phyloP scores from a whole-genome alignment of 306 rosid genomes.

The Fragaria vesca region DNA sequence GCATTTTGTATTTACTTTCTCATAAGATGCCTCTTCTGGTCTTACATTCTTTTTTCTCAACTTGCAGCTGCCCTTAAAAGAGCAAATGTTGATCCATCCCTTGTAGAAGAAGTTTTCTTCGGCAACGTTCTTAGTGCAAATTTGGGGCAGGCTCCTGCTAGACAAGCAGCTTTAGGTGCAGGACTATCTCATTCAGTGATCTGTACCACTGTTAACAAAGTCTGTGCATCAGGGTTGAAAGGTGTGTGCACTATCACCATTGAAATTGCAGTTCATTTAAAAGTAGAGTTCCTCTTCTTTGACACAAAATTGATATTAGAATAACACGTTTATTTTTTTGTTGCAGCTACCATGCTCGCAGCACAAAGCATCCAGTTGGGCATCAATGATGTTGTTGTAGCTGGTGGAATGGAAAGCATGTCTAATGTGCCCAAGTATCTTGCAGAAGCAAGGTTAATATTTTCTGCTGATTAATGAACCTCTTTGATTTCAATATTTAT shows the following conservation, averaged over 20 bases:
- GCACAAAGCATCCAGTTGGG: conserved; percentile 98
- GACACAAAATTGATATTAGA: neutral
- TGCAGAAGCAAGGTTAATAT: conserved; percentile 88
- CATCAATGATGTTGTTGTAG: conserved; percentile 84
- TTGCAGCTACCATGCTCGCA: conserved; percentile 92
- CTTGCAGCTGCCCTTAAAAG: conserved; percentile 86
- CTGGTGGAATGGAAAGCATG: conserved; percentile 99
- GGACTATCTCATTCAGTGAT: conserved; percentile 81
- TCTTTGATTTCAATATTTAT: conserved; percentile 20
- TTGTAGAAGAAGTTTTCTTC: conserved; percentile 85
- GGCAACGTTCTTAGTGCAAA: conserved; percentile 98
- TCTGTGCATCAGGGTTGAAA: conserved; percentile 98
- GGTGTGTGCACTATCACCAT: conserved; percentile 38
- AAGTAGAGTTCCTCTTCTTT: neutral
- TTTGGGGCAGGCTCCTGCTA: conserved; percentile 99
- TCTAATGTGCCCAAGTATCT: conserved; percentile 89
- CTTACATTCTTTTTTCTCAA: neutral
- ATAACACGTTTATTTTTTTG: conserved; percentile 18
- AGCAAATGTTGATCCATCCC: conserved; percentile 84
- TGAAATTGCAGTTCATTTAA: conserved; percentile 1
- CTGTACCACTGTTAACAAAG: conserved; percentile 92
- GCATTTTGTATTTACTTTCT: neutral
- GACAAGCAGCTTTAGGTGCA: conserved; percentile 98
- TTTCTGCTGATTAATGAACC: conserved; percentile 16
- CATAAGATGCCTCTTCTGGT: neutral